Conservation (phyloP, 257 asterid genomes). For the Ilex aquifolium region DNA sequence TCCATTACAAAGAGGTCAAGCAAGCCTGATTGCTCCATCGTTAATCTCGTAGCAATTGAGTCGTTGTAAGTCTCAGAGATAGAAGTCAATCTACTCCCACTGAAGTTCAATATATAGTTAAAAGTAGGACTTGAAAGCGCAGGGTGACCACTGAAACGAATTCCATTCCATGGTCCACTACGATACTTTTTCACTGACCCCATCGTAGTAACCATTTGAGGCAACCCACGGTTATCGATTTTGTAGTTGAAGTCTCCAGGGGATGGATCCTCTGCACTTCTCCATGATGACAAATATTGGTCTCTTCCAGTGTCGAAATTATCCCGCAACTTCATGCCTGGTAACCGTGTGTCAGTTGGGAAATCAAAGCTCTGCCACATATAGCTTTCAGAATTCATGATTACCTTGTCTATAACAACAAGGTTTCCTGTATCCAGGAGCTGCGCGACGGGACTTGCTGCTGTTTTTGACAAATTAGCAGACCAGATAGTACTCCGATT, state of each 20-base stretch:
- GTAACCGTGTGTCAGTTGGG: not conserved
- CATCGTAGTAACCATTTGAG: slow-evolving; percentile 15
- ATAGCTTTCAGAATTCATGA: not conserved
- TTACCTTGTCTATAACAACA: slow-evolving; percentile 8
- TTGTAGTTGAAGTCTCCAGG: slow-evolving; percentile 17
- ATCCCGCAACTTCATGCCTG: slow-evolving; percentile 21
- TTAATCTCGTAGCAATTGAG: not conserved
- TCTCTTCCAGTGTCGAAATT: slow-evolving; percentile 19
- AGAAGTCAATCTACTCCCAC: not conserved
- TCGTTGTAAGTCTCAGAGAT: not conserved
- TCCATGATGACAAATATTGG: slow-evolving; percentile 22
- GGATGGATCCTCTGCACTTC: slow-evolving; percentile 33
- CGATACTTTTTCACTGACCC: not conserved
- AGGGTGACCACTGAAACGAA: not conserved
- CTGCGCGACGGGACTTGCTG: slow-evolving; percentile 6
- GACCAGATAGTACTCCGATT: slow-evolving; percentile 19
- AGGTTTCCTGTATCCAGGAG: slow-evolving; percentile 26
- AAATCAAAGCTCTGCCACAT: too few relatives aligned
- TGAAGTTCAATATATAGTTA: too few relatives aligned
- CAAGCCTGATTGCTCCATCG: not conserved
- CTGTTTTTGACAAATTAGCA: not conserved
- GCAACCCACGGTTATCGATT: slow-evolving; percentile 17
- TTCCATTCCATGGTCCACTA: not conserved
- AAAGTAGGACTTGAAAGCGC: not conserved
- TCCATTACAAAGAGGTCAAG: not conserved